These are phyloP conservation scores for Metschnikowia baotianmanensis DNA, from an alignment of 805 yeast genomes.

Conservation along the genomic window DNA sequence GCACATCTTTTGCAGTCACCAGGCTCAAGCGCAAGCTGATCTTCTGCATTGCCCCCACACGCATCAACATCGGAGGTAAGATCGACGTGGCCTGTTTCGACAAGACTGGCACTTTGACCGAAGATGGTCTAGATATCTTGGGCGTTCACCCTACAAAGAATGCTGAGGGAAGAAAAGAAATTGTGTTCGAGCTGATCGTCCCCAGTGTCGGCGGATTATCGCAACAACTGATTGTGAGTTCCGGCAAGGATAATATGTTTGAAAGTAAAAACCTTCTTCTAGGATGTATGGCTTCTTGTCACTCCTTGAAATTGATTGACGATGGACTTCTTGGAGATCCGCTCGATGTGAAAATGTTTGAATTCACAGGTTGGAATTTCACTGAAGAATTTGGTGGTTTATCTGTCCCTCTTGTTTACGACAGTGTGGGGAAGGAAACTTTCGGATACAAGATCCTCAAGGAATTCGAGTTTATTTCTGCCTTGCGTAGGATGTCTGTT, in stretches of 20 bases:
- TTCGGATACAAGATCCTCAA: constrained; percentile 33
- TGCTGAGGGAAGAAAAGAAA: constrained; percentile 41
- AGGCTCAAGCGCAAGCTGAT: constrained; percentile 65
- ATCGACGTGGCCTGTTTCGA: constrained; percentile 89
- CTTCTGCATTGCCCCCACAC: constrained; percentile 90
- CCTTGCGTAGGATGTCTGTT: constrained; percentile 88
- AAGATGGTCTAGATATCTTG: constrained; percentile 90
- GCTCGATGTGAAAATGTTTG: constrained; percentile 88
- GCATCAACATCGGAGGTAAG: constrained; percentile 96
- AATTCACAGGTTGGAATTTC: constrained; percentile 76
- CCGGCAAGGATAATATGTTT: constrained; percentile 16
- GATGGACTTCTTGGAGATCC: constrained; percentile 90
- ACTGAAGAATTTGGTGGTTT: constrained; percentile 56
- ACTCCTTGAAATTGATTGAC: constrained; percentile 78
- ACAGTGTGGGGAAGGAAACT: constrained; percentile 18
- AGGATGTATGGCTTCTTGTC: constrained; percentile 71
- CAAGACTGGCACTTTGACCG: constrained; percentile 96
- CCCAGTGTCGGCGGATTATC: constrained; percentile 12
- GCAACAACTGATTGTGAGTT: constrained; percentile 1
- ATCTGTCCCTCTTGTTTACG: constrained; percentile 19
- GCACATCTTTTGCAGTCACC: constrained; percentile 86
- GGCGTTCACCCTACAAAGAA: constrained; percentile 47
- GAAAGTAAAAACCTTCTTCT: constrained; percentile 33
- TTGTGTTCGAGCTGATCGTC: constrained; percentile 32
- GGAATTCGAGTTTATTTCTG: constrained; percentile 81